Conservation (phyloP, 768 basidiomycete species). For the Podaxis mareebaensis region DNA sequence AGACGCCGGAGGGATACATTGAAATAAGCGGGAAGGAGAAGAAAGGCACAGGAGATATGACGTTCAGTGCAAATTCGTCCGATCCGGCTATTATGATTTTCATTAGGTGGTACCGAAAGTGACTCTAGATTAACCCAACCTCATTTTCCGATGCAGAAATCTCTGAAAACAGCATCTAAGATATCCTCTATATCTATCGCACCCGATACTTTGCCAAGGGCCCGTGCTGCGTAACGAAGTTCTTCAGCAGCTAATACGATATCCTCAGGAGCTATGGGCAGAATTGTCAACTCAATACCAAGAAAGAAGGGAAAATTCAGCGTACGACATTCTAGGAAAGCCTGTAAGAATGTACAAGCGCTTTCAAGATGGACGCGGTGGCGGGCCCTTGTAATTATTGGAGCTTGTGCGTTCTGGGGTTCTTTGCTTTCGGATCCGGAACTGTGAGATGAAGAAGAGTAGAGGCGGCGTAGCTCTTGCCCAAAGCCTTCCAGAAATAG, state of each 20-base stretch:
- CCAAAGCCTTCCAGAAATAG: conserved; percentile 64
- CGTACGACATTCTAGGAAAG: conserved; percentile 47
- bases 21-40: neutral
- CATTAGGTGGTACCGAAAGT: neutral
- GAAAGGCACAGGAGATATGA: neutral
- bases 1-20: neutral
- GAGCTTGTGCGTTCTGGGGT: conserved; percentile 35
- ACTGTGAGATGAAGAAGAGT: conserved; percentile 2
- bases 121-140: neutral
- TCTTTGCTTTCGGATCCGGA: neutral
- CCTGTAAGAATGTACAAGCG: conserved; percentile 59
- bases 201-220: conserved; percentile 85
- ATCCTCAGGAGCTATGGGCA: conserved; percentile 55
- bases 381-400: conserved; percentile 76
- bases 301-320: neutral
- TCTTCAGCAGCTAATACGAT: conserved; percentile 86
- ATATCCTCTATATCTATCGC: conserved; percentile 81
- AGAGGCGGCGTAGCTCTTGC: conserved; percentile 51
- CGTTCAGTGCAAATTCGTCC: neutral
- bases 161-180: conserved; percentile 77
- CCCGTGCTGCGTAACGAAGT: conserved; percentile 79
- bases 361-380: conserved; percentile 77
- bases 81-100: neutral
- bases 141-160: conserved; percentile 90
- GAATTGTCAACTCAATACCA: neutral